These are phyloP conservation scores for Anisodus tanguticus DNA, from an alignment of 257 asterid genomes.

Conservation along the genomic window DNA sequence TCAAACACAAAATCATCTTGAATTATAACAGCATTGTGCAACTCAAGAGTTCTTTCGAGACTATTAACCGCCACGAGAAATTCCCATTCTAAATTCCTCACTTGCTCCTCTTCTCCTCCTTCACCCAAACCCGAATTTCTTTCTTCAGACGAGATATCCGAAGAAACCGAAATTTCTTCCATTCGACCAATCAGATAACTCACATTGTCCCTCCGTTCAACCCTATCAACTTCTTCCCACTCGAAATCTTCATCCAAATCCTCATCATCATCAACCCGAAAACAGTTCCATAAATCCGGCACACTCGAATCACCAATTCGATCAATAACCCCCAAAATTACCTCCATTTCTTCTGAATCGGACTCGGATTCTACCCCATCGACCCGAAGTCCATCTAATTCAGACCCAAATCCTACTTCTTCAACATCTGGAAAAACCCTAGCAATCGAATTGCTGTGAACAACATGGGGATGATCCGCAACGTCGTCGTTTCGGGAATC, in stretches of 20 bases:
- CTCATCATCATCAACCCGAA: not conserved
- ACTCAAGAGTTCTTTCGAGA: slow-evolving; percentile 55
- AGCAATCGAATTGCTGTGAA: not conserved
- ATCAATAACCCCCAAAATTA: not conserved
- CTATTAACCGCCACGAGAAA: slow-evolving; percentile 68
- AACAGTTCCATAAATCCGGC: slow-evolving; percentile 5
- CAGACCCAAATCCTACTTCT: not conserved
- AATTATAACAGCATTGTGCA: slow-evolving; percentile 44
- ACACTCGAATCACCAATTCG: not conserved
- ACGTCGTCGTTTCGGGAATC: not conserved
- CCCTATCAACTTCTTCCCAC: slow-evolving; percentile 16
- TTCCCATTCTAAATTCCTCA: slow-evolving; percentile 73
- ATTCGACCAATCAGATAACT: slow-evolving; percentile 20
- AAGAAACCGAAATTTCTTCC: slow-evolving; percentile 19
- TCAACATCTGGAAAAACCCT: not conserved
- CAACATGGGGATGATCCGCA: not conserved
- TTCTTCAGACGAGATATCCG: not conserved
- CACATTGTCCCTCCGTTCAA: not conserved
- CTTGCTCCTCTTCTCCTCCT: slow-evolving; percentile 50
- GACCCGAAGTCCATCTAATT: slow-evolving; percentile 9
- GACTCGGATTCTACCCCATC: not conserved
- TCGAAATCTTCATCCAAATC: not conserved
- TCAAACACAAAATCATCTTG: slow-evolving; percentile 64
- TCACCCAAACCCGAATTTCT: not conserved
- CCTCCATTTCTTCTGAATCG: slow-evolving; percentile 4